phyloP scores from a whole-genome alignment of 352 stramenopile genomes.

The Globisporangium orthogonon region DNA sequence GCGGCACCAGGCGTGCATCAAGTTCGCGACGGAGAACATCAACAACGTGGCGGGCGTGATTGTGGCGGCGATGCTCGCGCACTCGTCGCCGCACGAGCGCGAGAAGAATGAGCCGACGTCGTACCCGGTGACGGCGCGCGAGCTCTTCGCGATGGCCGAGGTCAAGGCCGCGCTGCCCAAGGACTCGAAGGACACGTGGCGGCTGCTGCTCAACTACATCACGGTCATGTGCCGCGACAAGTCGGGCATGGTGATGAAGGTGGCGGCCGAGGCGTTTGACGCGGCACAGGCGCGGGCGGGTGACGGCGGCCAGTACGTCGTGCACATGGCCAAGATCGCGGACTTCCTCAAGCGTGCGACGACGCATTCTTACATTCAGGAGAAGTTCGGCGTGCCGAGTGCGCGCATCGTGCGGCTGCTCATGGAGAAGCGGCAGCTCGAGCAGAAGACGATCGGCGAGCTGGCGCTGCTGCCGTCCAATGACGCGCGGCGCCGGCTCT shows the following conservation, averaged over 20 bases:
- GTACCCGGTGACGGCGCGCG: constrained; percentile 64
- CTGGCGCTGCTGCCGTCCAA: constrained; percentile 77
- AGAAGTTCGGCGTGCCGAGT: constrained; percentile 76
- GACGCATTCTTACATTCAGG: constrained; percentile 73
- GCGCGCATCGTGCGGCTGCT: constrained; percentile 81
- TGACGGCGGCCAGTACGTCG: constrained; percentile 83
- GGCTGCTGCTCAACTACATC: constrained; percentile 83
- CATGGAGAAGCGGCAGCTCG: constrained; percentile 81
- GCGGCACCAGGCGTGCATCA: constrained; percentile 72
- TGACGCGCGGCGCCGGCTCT: constrained; percentile 73
- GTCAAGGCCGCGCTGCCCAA: constrained; percentile 69
- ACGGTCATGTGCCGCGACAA: constrained; percentile 88
- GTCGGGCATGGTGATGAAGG: constrained; percentile 85
- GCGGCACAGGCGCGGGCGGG: constrained; percentile 42
- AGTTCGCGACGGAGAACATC: constrained; percentile 81
- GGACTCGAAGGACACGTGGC: constrained; percentile 78
- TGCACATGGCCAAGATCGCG: constrained; percentile 88
- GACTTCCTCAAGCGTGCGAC: constrained; percentile 72
- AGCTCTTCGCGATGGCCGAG: constrained; percentile 61
- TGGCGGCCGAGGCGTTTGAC: constrained; percentile 64
- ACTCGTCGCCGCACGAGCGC: constrained; percentile 78
- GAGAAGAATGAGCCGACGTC: constrained; percentile 78
- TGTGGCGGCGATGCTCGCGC: constrained; percentile 69
- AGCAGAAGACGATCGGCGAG: constrained; percentile 84
- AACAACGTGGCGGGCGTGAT: constrained; percentile 78